A percentile compares a stretch with the other conserved stretches of the same genome.
Conservation (phyloP, 177 flowering plant species). For the Vitis hybrid region DNA sequence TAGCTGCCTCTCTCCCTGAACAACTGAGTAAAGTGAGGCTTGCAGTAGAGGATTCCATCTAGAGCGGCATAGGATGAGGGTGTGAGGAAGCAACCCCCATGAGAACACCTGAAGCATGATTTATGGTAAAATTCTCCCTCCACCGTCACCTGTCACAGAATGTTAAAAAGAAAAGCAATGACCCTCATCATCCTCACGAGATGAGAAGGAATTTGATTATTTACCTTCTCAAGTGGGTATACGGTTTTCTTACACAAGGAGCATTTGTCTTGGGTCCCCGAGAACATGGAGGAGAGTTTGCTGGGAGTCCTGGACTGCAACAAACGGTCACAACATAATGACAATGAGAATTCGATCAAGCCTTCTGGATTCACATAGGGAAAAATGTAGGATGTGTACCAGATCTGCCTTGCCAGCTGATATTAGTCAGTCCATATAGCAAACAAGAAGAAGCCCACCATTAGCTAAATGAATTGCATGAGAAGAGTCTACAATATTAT, state of each 20-base stretch:
- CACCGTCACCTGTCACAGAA: slow-evolving; percentile 55
- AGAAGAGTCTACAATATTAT: too few relatives aligned
- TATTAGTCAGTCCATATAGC: too few relatives aligned
- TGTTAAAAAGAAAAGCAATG: background rate
- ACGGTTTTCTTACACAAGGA: slow-evolving; percentile 49
- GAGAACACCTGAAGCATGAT: slow-evolving; percentile 72
- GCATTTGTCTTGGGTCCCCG: slow-evolving; percentile 68
- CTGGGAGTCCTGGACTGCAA: slow-evolving; percentile 42
- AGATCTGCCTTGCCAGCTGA: slow-evolving; percentile 1
- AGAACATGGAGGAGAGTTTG: slow-evolving; percentile 47
- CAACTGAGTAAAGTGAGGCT: slow-evolving; percentile 73
- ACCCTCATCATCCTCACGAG: background rate
- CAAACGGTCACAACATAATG: background rate
- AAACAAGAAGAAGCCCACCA: too few relatives aligned
- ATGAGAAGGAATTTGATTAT: background rate
- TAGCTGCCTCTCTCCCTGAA: slow-evolving; percentile 83
- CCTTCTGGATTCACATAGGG: background rate
- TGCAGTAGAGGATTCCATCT: slow-evolving; percentile 79
- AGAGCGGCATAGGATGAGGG: slow-evolving; percentile 73
- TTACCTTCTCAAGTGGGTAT: slow-evolving; percentile 64
- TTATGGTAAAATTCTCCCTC: slow-evolving; percentile 79
- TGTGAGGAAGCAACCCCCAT: slow-evolving; percentile 68
- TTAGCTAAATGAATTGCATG: too few relatives aligned
- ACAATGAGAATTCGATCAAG: background rate
- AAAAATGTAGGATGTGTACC: too few relatives aligned